Evolutionary conservation across 2,329 filamentous ascomycete species (phyloP).

Genomic region (Myriangium duriaei): DNA sequence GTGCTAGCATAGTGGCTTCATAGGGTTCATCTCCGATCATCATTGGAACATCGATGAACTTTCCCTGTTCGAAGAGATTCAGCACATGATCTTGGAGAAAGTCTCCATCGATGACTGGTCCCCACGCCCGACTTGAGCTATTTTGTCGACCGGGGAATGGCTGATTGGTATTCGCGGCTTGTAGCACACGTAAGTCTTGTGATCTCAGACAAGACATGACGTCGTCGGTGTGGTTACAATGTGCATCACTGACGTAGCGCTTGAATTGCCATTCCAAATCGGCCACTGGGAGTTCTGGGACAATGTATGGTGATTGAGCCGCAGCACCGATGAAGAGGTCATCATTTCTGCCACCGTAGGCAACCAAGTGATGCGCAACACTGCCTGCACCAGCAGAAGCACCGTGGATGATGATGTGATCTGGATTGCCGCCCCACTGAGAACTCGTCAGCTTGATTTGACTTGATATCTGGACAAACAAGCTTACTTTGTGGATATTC

Average conservation of each 20-base stretch:
- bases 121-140: slow-evolving; percentile 29
- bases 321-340: slow-evolving; percentile 25
- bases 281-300: slow-evolving; percentile 25
- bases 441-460: not conserved
- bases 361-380: slow-evolving; percentile 15
- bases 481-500: slow-evolving; percentile 34
- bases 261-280: slow-evolving; percentile 33
- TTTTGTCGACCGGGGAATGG: slow-evolving; percentile 26
- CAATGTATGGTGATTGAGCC: slow-evolving; percentile 23
- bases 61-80: slow-evolving; percentile 24
- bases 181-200: slow-evolving; percentile 26
- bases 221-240: slow-evolving; percentile 19
- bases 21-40: slow-evolving; percentile 35
- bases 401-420: slow-evolving; percentile 23
- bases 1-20: slow-evolving; percentile 30
- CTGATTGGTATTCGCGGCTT: slow-evolving; percentile 24
- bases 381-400: slow-evolving; percentile 32
- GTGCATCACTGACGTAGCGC: slow-evolving; percentile 22
- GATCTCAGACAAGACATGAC: slow-evolving; percentile 27
- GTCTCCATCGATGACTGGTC: slow-evolving; percentile 31
- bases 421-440: slow-evolving; percentile 25
- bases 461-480: too few species aligned
- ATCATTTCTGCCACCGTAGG: slow-evolving; percentile 34
- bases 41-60: slow-evolving; percentile 29
- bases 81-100: slow-evolving; percentile 30